Evolutionary conservation across 2,329 filamentous ascomycete genomes (phyloP), one percentile per base, ranked within the genome.

Genomic region (Chrysoporthe deuterocubensis): DNA sequence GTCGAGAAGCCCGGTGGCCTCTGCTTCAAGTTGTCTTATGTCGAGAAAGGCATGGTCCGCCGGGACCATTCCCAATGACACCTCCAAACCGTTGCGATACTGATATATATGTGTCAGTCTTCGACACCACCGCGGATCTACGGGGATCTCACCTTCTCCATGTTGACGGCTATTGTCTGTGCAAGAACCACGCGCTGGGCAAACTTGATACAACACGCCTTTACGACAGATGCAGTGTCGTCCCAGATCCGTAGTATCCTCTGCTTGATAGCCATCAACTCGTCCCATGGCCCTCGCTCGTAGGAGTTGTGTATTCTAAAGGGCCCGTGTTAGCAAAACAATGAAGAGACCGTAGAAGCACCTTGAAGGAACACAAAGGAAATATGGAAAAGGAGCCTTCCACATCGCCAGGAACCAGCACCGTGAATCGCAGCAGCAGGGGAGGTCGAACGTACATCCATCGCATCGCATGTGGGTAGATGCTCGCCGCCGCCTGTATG

Each of bases 141-240:
- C 16, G 86, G 78, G 81, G 44, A 80, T 68, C 67, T 62, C 34
- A 70, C 68, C 68, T 70, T 70, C 56, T 98, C 95, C 66, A 89
- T 84, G 72, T 92, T 92, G 68, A 90, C 82, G 59, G 93, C 93
- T n/a, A 90, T 89, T 13, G 93, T 97, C 79, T 99, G 95, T 21
- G 94, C 92, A 72, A 97, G 87, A 57, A 99, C 92, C 57, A 98
- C 93, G 71, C 93, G 90, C 81, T 99, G 95, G 48, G 93, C 91
- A 78, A 99, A 99, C 80, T 99, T 99, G 85, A 98, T 91, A 82
- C 96, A 98, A 83, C 94, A 97, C 78, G 98, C 90, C 74, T 90
- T 90, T 71, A 98, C 88, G 2, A 93, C 91, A 14, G 90, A 85
- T 16, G 88, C 82, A 21, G 92, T 90, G 56, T 84, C 87, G 73